Evolutionary conservation across 257 asterid genomes (phyloP).

Genomic region (Solanum neorickii): DNA sequence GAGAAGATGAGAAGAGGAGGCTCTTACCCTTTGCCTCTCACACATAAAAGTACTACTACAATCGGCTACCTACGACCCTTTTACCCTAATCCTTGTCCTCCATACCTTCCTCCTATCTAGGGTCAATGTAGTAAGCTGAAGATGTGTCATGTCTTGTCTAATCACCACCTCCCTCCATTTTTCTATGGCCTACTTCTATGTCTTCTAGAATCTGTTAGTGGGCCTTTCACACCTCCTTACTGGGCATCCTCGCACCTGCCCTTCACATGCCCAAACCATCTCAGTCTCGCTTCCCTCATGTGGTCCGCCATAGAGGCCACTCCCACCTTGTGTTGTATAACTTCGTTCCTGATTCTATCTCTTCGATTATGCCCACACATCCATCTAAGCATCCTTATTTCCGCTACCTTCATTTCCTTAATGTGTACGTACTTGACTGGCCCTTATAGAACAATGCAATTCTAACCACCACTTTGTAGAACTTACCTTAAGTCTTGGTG

Average conservation of each 20-base stretch:
- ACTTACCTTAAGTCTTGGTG: background rate
- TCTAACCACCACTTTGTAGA: background rate
- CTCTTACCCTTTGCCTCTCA: background rate
- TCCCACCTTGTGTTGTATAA: background rate
- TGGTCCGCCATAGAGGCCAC: background rate
- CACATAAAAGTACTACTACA: background rate
- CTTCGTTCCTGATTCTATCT: background rate
- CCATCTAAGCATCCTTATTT: background rate
- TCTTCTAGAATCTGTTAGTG: background rate
- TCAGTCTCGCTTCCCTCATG: background rate
- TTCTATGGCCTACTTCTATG: background rate
- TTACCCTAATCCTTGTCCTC: background rate
- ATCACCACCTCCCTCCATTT: background rate
- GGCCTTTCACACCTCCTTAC: background rate
- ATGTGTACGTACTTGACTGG: background rate
- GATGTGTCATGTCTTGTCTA: background rate
- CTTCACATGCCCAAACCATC: background rate
- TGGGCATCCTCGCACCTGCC: background rate
- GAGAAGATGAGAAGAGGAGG: background rate
- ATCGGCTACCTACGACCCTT: background rate
- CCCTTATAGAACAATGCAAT: background rate
- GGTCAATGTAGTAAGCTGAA: background rate
- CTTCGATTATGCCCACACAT: background rate
- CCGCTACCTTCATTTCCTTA: background rate
- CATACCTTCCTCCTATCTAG: background rate